A percentile compares a stretch with the other conserved stretches of the same genome.
phyloP scores from a whole-genome alignment of 192 early-diverging fungal genomes.

The Pilaira anomala region DNA sequence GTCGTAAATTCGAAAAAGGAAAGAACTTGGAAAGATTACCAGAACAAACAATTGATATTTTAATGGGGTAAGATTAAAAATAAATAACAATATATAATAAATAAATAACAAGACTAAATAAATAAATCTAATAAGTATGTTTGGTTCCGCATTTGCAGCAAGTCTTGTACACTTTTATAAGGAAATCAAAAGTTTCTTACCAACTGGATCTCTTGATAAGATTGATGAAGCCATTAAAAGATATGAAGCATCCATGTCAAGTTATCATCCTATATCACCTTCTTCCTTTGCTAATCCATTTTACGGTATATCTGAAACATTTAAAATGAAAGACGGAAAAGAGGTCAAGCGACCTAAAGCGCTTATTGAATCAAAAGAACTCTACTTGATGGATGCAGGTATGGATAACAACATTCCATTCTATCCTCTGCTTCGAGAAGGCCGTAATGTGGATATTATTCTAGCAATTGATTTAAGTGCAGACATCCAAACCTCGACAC shows the following conservation, averaged over 20 bases:
- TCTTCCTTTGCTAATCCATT: constrained; percentile 69
- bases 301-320: constrained; percentile 41
- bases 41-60: constrained; percentile 63
- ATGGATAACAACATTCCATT: constrained; percentile 81
- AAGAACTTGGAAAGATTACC: constrained; percentile 57
- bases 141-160: constrained; percentile 53
- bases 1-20: constrained; percentile 65
- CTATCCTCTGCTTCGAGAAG: constrained; percentile 62
- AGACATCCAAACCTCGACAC: constrained; percentile 64
- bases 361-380: constrained; percentile 29
- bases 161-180: constrained; percentile 50
- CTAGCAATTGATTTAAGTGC: constrained; percentile 72
- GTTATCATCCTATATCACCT: constrained; percentile 63
- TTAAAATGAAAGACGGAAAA: constrained; percentile 28
- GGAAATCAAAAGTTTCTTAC: constrained; percentile 42
- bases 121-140: constrained; percentile 21
- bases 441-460: constrained; percentile 68
- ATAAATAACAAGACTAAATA: not conserved
- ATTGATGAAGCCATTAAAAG: constrained; percentile 42
- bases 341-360: constrained; percentile 23
- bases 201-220: constrained; percentile 31
- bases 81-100: not conserved
- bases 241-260: constrained; percentile 50
- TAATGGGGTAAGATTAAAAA: constrained; percentile 53
- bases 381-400: constrained; percentile 75